Percentiles rank a stretch among this genome's conserved stretches.
These are phyloP conservation scores for Middelhovenomyces tepae DNA, from an alignment of 805 yeast genomes.

Conservation along the genomic window DNA sequence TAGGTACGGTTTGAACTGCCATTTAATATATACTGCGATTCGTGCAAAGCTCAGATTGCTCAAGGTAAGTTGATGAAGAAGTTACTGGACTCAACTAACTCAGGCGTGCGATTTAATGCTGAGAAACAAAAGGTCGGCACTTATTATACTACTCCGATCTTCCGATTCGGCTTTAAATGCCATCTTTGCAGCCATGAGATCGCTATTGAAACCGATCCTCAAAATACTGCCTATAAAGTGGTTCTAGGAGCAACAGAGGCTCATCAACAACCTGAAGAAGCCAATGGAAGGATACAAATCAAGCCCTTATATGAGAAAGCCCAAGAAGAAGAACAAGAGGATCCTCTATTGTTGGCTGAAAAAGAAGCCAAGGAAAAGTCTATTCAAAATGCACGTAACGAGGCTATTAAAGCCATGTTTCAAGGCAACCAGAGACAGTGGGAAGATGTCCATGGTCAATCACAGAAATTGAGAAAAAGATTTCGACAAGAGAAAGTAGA, in stretches of 20 bases:
- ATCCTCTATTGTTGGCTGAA: not conserved
- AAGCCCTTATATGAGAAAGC: constrained; percentile 21
- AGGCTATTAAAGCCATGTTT: not conserved
- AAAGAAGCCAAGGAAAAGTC: not conserved
- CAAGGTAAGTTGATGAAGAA: constrained; percentile 8
- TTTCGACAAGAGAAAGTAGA: constrained; percentile 1
- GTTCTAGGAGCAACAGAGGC: constrained; percentile 17
- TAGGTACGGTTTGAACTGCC: constrained; percentile 29
- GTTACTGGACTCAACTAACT: no score
- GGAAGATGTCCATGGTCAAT: not conserved
- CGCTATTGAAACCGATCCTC: constrained; percentile 26
- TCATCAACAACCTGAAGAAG: constrained; percentile 15
- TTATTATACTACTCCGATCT: constrained; percentile 24
- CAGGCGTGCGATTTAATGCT: constrained; percentile 28
- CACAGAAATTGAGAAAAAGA: not conserved
- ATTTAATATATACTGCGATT: constrained; percentile 19
- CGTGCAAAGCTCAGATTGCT: constrained; percentile 21
- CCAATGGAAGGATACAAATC: no score
- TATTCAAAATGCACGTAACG: constrained; percentile 1
- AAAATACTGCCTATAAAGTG: constrained; percentile 21
- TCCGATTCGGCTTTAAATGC: constrained; percentile 24
- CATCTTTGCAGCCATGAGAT: constrained; percentile 19
- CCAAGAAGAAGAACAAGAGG: constrained; percentile 6
- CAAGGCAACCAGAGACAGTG: not conserved
- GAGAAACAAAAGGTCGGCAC: constrained; percentile 23